Evolutionary conservation across 176 grass and related monocot species (phyloP).

Genomic region (Guadua angustifolia): DNA sequence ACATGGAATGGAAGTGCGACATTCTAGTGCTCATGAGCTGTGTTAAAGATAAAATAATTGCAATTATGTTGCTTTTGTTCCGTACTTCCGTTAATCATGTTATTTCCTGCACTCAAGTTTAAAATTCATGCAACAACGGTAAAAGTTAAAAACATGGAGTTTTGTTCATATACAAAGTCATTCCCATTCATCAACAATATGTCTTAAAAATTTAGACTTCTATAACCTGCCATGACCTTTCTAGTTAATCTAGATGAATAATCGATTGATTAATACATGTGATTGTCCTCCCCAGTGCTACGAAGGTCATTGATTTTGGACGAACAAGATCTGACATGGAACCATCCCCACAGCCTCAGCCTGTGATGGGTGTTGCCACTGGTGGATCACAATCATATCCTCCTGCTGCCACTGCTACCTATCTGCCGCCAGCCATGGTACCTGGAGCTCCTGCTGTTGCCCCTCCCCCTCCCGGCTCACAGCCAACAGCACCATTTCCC

Average conservation of each 20-base stretch:
- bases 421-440: slow-evolving; percentile 42
- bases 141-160: background rate
- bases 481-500: slow-evolving; percentile 42
- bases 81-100: background rate
- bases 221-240: slow-evolving; percentile 28
- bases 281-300: slow-evolving; percentile 21
- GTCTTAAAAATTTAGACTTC: background rate
- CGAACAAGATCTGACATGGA: slow-evolving; percentile 51
- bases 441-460: slow-evolving; percentile 42
- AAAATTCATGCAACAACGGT: background rate
- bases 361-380: slow-evolving; percentile 56
- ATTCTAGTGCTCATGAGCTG: background rate
- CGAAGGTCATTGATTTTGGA: slow-evolving; percentile 29
- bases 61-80: slow-evolving; percentile 13
- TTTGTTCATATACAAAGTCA: background rate
- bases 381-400: slow-evolving; percentile 63
- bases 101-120: background rate
- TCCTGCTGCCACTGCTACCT: slow-evolving; percentile 22
- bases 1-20: too few relatives aligned
- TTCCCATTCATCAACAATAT: slow-evolving; percentile 18
- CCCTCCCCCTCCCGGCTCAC: slow-evolving; percentile 43
- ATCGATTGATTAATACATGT: slow-evolving; percentile 20
- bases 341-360: slow-evolving; percentile 59
- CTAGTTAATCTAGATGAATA: background rate
- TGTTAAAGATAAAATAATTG: background rate